Base-by-base conservation (phyloP, 495 filamentous ascomycete species). In the Talaromyces borbonicus region DNA sequence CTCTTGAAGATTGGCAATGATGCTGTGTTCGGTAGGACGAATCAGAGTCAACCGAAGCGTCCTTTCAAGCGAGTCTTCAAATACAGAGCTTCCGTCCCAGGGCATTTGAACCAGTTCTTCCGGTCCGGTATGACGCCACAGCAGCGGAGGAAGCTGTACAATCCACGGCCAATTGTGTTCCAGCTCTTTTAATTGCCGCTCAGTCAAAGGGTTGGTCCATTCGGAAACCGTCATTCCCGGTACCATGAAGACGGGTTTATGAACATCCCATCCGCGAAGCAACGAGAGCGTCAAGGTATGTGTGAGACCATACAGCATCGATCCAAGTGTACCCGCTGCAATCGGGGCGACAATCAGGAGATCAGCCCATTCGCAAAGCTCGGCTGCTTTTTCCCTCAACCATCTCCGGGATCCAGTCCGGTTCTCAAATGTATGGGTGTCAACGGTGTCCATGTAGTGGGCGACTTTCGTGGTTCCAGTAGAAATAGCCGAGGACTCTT, bases 171-270 rank as follows among this genome's bases (percentile, higher is more conserved):
- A 92, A 52, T 83, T 87, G 42, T 78, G 72, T 33, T 78, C 70
- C 32, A 92, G 78, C 56, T 90, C 90, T 56, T 77, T 78, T 31
- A 92, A 73, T 57, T 94, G 87, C 53, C 84, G 80, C 61, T 79
- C 81, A 16, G 81, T 90, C 64, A 90, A 78, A 11, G 86, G 86
- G 54, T 90, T 84, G 57, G 88, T 78, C 87, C 87, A 94, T 78
- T 85, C 83, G 46, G 80, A 69, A 5, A 73, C 73, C 5, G 82
- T 85, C 86, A 94, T 90, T 35, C 81, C 84, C 0, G 87, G 87
- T 11, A 92, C 77, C 15, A 94, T 63, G 37, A 90, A 61, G 15
- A 90, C 85, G 51, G 86, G 81, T 64, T 92, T 92, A 2, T 79
- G 78, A 4, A 85, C 83, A 47, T 89, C 80, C 87, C 87, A 94